A percentile compares a stretch with the other conserved stretches of the same genome.
These are phyloP conservation scores for Sporothrix phasma DNA, from an alignment of 2,329 filamentous ascomycete genomes.

Conservation along the genomic window DNA sequence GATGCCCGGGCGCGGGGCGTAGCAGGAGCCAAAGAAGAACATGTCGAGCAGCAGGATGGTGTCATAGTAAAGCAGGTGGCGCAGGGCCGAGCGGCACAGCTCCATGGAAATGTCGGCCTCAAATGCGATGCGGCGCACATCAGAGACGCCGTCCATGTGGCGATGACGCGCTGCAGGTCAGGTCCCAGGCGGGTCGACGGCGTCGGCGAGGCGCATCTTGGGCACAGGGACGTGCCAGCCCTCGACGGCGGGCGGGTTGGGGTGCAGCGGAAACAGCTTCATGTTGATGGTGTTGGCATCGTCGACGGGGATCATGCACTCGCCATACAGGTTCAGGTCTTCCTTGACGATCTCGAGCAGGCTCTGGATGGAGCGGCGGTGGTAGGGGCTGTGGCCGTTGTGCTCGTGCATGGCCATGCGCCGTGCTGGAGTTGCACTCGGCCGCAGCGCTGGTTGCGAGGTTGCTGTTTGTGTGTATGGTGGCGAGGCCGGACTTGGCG, in stretches of 20 bases:
- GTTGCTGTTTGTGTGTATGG: background rate
- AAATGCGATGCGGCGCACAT: constrained; percentile 76
- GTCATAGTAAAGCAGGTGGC: constrained; percentile 87
- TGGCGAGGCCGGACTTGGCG: background rate
- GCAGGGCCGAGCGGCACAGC: constrained; percentile 75
- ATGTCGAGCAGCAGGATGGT: constrained; percentile 85
- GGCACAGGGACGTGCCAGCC: constrained; percentile 84
- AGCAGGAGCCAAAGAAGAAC: constrained; percentile 88
- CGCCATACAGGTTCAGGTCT: constrained; percentile 91
- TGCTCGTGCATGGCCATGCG: background rate
- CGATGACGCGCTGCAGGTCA: constrained; percentile 73
- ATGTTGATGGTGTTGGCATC: constrained; percentile 92
- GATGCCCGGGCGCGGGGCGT: constrained; percentile 73
- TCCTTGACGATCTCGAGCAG: constrained; percentile 72
- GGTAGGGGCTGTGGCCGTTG: constrained; percentile 16
- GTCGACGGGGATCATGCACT: constrained; percentile 97
- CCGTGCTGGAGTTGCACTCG: background rate
- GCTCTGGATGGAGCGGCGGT: constrained; percentile 64
- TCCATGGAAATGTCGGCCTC: constrained; percentile 78
- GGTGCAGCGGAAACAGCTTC: constrained; percentile 82
- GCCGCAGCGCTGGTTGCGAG: constrained; percentile 24
- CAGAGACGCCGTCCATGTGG: constrained; percentile 86
- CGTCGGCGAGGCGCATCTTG: constrained; percentile 53
- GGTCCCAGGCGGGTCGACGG: constrained; percentile 63
- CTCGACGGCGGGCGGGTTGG: constrained; percentile 65